Conservation (phyloP, 2,329 filamentous ascomycete genomes). For the Stenocarpella maydis region DNA sequence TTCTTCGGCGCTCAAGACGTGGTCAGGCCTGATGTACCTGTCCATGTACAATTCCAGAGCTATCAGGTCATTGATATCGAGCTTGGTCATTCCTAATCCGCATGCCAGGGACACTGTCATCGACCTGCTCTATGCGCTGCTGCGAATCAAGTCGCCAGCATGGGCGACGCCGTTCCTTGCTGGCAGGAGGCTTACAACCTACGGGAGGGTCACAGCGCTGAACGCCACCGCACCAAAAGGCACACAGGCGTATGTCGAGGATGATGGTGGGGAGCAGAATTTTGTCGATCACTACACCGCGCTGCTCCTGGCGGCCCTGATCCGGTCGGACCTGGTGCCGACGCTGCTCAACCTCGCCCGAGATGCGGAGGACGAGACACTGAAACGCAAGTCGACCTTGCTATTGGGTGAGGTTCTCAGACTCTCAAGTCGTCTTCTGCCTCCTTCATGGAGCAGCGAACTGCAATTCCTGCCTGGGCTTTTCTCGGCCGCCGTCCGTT, state of each 20-base stretch:
- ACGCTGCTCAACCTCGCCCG: conserved; percentile 71
- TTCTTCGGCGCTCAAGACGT: conserved; percentile 87
- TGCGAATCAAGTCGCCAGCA: conserved; percentile 90
- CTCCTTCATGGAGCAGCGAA: conserved; percentile 80
- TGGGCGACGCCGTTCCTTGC: conserved; percentile 98
- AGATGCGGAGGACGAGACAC: conserved; percentile 70
- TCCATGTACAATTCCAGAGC: conserved; percentile 89
- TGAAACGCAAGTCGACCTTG: conserved; percentile 89
- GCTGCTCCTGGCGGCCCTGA: conserved; percentile 82
- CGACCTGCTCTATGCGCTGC: conserved; percentile 80
- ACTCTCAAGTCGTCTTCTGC: conserved; percentile 84
- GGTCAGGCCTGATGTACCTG: conserved; percentile 89
- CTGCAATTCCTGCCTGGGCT: conserved; percentile 89
- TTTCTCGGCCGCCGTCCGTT: conserved; percentile 78
- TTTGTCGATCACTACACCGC: conserved; percentile 95
- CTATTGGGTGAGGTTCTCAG: conserved; percentile 92
- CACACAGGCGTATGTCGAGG: conserved; percentile 64
- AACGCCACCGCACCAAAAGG: conserved; percentile 66
- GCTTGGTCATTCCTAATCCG: conserved; percentile 65
- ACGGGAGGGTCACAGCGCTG: conserved; percentile 90
- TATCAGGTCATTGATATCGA: conserved; percentile 78
- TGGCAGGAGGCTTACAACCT: conserved; percentile 90
- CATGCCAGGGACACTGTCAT: conserved; percentile 78
- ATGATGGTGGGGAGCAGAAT: conserved; percentile 77
- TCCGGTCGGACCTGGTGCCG: conserved; percentile 79